Conservation (phyloP, 2,329 filamentous ascomycete species). For the Ilyonectria sp. region DNA sequence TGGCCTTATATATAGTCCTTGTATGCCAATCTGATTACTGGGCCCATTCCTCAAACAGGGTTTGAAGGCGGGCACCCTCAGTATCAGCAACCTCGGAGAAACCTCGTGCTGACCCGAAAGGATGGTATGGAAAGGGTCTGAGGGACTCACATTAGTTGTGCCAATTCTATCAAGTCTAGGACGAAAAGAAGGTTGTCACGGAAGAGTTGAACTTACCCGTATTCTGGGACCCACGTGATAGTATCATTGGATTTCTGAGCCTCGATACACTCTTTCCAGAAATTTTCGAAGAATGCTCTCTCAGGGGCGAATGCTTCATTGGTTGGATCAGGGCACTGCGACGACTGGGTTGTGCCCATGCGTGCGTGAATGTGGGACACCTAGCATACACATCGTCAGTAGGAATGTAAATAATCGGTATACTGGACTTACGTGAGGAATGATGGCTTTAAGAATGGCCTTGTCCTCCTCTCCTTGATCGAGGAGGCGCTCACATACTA, state of each 20-base stretch:
- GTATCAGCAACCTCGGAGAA: conserved; percentile 45
- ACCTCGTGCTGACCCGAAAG: conserved; percentile 35
- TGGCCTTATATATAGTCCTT: too few species aligned
- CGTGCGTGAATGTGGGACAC: conserved; percentile 52
- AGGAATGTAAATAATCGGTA: too few species aligned
- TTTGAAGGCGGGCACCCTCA: conserved; percentile 43
- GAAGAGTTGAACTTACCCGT: conserved; percentile 26
- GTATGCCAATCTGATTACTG: conserved; percentile 2
- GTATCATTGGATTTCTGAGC: conserved; percentile 12
- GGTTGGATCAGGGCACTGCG: conserved; percentile 54
- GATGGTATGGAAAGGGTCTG: conserved; percentile 48
- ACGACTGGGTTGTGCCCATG: conserved; percentile 55
- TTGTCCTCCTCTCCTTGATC: conserved; percentile 40
- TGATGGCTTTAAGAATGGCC: conserved; percentile 39
- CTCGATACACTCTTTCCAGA: conserved; percentile 40
- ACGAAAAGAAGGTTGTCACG: too few species aligned
- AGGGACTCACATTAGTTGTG: conserved; percentile 1
- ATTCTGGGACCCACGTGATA: conserved; percentile 33
- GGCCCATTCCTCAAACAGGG: conserved; percentile 40
- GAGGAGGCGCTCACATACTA: conserved; percentile 42
- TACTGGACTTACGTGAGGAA: conserved; percentile 49
- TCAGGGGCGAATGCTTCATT: conserved; percentile 49
- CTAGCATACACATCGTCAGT: neutral
- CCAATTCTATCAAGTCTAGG: conserved; percentile 8
- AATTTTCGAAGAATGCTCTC: conserved; percentile 51